phyloP scores from a whole-genome alignment of 352 stramenopile genomes.

The Phytophthora podocarpi region DNA sequence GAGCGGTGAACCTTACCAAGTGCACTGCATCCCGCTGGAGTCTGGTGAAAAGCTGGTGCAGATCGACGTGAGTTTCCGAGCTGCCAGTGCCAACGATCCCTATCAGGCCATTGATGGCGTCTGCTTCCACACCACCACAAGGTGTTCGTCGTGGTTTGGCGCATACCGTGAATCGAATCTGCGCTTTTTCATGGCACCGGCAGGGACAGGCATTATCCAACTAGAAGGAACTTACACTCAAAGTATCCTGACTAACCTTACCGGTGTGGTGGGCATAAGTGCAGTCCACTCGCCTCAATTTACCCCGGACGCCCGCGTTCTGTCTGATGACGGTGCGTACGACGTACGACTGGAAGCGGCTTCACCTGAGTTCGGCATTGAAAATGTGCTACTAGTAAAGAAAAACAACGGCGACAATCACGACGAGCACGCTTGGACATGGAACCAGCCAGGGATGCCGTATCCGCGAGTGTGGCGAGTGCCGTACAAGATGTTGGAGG shows the following conservation, averaged over 20 bases:
- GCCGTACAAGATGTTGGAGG: constrained; percentile 48
- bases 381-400: constrained; percentile 53
- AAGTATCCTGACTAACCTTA: constrained; percentile 44
- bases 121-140: constrained; percentile 63
- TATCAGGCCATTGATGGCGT: constrained; percentile 47
- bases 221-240: constrained; percentile 32
- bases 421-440: constrained; percentile 57
- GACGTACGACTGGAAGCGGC: constrained; percentile 52
- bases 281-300: constrained; percentile 9
- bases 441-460: constrained; percentile 30
- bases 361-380: constrained; percentile 42
- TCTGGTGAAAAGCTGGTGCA: constrained; percentile 50
- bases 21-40: constrained; percentile 42
- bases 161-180: constrained; percentile 38
- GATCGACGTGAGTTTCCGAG: constrained; percentile 46
- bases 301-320: constrained; percentile 32
- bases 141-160: constrained; percentile 66
- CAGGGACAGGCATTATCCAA: constrained; percentile 32
- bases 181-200: constrained; percentile 50
- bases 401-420: constrained; percentile 53
- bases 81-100: background rate
- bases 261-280: constrained; percentile 28
- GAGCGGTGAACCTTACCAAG: constrained; percentile 26
- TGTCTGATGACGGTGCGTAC: constrained; percentile 36
- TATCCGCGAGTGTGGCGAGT: constrained; percentile 42